Conservation (phyloP, 768 basidiomycete genomes). For the Kwoniella sp. region DNA sequence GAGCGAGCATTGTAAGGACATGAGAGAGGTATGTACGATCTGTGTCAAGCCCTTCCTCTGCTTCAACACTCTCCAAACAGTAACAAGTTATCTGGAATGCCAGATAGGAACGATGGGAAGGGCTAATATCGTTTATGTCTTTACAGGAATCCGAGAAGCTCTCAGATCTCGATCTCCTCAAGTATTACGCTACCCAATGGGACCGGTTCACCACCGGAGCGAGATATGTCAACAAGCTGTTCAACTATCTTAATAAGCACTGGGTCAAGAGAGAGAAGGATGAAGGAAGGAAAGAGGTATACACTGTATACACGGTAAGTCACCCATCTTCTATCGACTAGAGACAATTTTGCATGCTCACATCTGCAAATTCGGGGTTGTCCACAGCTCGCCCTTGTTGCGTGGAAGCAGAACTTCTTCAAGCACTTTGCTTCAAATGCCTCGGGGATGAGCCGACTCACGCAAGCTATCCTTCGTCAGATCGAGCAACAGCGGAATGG, state of each 20-base stretch:
- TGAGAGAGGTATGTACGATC: constrained; percentile 62
- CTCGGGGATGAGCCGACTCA: constrained; percentile 67
- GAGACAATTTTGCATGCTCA: background rate
- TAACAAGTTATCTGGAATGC: no score
- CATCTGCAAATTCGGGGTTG: background rate
- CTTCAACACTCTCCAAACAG: no score
- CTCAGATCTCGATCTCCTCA: constrained; percentile 82
- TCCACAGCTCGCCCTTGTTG: constrained; percentile 82
- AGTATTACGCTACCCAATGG: constrained; percentile 92
- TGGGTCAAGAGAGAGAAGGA: constrained; percentile 99
- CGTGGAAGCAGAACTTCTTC: constrained; percentile 94
- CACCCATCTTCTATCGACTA: background rate
- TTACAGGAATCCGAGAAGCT: constrained; percentile 74
- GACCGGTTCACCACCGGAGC: constrained; percentile 95
- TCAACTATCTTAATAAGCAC: constrained; percentile 97
- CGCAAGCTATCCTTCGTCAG: constrained; percentile 79
- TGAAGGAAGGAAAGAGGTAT: constrained; percentile 91
- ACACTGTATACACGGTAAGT: constrained; percentile 90
- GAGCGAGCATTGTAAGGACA: constrained; percentile 70
- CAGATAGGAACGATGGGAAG: background rate
- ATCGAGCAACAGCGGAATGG: constrained; percentile 95
- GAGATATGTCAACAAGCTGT: constrained; percentile 93
- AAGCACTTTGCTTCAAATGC: constrained; percentile 25
- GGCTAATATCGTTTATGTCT: constrained; percentile 7
- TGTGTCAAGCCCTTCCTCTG: background rate